phyloP scores from a whole-genome alignment of 768 basidiomycete species.

The Serendipita vermifera region DNA sequence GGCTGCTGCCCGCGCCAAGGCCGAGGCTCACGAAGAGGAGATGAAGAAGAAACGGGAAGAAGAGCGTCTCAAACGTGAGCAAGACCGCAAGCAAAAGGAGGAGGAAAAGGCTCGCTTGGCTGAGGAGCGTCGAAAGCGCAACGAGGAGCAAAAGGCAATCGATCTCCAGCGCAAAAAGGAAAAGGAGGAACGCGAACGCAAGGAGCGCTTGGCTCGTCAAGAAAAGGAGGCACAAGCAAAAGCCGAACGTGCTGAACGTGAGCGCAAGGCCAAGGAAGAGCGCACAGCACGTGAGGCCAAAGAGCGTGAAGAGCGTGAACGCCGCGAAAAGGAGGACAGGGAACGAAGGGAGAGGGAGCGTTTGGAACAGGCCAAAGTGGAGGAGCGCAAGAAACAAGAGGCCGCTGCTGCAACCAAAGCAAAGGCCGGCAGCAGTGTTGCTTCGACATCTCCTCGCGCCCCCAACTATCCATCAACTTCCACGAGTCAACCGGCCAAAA shows the following conservation, averaged over 20 bases:
- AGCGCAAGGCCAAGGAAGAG: conserved; percentile 51
- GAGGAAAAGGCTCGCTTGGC: conserved; percentile 76
- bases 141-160: conserved; percentile 68
- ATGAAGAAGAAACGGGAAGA: conserved; percentile 73
- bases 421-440: conserved; percentile 13
- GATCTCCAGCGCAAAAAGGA: conserved; percentile 64
- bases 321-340: conserved; percentile 22
- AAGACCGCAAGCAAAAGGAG: conserved; percentile 58
- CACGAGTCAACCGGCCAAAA: background rate
- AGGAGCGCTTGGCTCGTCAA: conserved; percentile 34
- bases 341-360: conserved; percentile 14
- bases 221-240: conserved; percentile 39
- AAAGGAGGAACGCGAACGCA: conserved; percentile 63
- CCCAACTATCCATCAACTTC: background rate
- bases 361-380: conserved; percentile 3
- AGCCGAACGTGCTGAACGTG: conserved; percentile 28
- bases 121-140: conserved; percentile 65
- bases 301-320: conserved; percentile 36
- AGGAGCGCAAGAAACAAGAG: conserved; percentile 15
- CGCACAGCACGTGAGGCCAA: conserved; percentile 39
- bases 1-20: conserved; percentile 61
- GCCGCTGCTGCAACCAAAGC: conserved; percentile 16
- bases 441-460: background rate
- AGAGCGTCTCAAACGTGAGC: conserved; percentile 67
- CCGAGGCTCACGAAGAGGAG: conserved; percentile 67